Conservation (phyloP, 768 basidiomycete genomes). For the Mycena filopes region DNA sequence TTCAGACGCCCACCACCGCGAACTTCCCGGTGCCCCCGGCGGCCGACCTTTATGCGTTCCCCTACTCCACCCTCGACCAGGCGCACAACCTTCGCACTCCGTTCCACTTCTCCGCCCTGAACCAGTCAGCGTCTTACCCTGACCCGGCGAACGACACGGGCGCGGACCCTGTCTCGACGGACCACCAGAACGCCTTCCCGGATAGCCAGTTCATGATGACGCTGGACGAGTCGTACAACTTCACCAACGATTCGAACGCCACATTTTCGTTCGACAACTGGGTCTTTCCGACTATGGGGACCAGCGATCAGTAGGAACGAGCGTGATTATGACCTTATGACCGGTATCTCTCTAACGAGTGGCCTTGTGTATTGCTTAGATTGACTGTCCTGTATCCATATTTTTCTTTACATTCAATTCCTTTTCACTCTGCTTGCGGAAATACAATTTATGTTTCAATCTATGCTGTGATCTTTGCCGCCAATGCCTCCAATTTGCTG, state of each 20-base stretch:
- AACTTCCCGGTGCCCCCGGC: constrained; percentile 34
- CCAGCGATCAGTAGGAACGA: neutral
- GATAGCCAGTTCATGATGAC: constrained; percentile 8
- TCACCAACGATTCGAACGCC: neutral
- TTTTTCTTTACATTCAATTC: neutral
- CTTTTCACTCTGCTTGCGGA: constrained; percentile 29
- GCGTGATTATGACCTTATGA: constrained; percentile 14
- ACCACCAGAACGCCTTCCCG: neutral
- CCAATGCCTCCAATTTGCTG: constrained; percentile 54
- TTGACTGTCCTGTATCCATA: constrained; percentile 25
- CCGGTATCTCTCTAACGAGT: neutral
- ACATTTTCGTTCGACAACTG: constrained; percentile 7
- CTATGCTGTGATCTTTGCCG: constrained; percentile 46
- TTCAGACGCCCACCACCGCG: constrained; percentile 41
- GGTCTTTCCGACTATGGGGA: neutral
- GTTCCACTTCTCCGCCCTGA: constrained; percentile 9
- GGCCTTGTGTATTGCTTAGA: constrained; percentile 22
- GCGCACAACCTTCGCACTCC: constrained; percentile 2
- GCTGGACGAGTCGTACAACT: constrained; percentile 6
- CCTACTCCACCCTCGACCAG: constrained; percentile 6
- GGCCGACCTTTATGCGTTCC: neutral
- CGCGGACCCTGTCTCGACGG: neutral
- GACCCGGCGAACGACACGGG: neutral
- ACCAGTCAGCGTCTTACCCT: constrained; percentile 5
- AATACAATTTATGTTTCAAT: constrained; percentile 12